Percentiles rank a stretch among this genome's conserved stretches.
Evolutionary conservation across 2,329 filamentous ascomycete species (phyloP).

Genomic region (Tolypocladium pustulatum): DNA sequence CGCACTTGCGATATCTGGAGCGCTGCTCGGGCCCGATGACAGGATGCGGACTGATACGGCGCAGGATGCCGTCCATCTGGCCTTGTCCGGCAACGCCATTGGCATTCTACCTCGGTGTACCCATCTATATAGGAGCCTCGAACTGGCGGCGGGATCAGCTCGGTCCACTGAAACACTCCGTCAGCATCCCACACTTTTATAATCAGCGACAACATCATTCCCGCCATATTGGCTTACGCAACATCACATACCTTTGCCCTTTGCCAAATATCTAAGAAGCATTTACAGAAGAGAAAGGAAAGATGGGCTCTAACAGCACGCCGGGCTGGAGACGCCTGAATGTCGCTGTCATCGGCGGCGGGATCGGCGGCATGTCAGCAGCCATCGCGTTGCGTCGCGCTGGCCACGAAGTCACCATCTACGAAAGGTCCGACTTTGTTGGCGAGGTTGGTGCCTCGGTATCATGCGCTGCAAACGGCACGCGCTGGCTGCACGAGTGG

Average conservation of each 20-base stretch:
- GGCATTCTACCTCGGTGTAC: not conserved
- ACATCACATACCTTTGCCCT: not conserved
- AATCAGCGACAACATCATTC: not conserved
- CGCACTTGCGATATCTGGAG: not conserved
- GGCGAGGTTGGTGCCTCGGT: conserved; percentile 60
- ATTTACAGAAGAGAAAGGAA: not conserved
- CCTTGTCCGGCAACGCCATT: not conserved
- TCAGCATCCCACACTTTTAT: not conserved
- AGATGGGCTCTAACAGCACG: conserved; percentile 14
- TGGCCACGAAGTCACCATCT: conserved; percentile 45
- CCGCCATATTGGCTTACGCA: not conserved
- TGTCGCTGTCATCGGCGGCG: conserved; percentile 34
- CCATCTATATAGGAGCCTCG: conserved; percentile 1
- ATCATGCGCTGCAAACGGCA: conserved; percentile 60
- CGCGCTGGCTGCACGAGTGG: conserved; percentile 61
- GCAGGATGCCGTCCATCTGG: not conserved
- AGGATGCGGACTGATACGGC: not conserved
- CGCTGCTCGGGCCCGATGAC: not conserved
- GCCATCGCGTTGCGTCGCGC: conserved; percentile 35
- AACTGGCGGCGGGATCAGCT: not conserved
- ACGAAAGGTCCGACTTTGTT: conserved; percentile 55
- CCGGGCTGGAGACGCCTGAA: conserved; percentile 32
- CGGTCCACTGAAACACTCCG: not conserved
- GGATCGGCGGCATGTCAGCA: conserved; percentile 36
- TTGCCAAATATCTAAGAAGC: not conserved